Conservation (phyloP, 73 alveolate genomes). For the Stentor roeselii region DNA sequence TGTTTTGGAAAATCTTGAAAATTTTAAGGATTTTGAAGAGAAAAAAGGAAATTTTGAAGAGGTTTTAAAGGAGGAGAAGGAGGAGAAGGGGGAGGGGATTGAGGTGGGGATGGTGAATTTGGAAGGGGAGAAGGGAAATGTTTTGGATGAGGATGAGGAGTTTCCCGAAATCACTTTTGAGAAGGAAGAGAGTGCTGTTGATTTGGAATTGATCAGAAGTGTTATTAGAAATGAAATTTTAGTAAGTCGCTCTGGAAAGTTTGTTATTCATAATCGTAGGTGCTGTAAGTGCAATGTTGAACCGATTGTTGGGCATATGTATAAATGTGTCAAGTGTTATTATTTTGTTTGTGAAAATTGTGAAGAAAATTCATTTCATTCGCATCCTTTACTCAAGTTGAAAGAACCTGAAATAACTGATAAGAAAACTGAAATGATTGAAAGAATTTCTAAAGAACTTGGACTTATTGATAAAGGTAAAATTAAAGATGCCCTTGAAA, state of each 20-base stretch:
- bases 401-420: background rate
- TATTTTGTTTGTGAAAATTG: background rate
- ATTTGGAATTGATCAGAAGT: background rate
- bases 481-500: background rate
- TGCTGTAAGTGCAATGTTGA: background rate
- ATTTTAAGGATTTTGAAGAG: background rate
- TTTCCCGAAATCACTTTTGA: background rate
- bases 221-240: background rate
- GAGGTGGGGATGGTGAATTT: background rate
- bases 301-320: background rate
- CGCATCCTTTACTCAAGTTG: background rate
- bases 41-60: background rate
- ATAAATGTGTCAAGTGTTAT: background rate
- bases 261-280: background rate
- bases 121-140: background rate
- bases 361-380: background rate
- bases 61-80: background rate
- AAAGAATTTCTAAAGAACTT: background rate
- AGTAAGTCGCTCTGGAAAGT: background rate
- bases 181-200: background rate
- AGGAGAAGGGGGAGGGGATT: background rate
- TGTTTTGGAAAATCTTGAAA: background rate
- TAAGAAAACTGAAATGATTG: background rate
- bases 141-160: background rate
- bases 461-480: background rate